Evolutionary conservation across 129 eudicot genomes (phyloP).

Genomic region (Centrapalus pauciflorus): DNA sequence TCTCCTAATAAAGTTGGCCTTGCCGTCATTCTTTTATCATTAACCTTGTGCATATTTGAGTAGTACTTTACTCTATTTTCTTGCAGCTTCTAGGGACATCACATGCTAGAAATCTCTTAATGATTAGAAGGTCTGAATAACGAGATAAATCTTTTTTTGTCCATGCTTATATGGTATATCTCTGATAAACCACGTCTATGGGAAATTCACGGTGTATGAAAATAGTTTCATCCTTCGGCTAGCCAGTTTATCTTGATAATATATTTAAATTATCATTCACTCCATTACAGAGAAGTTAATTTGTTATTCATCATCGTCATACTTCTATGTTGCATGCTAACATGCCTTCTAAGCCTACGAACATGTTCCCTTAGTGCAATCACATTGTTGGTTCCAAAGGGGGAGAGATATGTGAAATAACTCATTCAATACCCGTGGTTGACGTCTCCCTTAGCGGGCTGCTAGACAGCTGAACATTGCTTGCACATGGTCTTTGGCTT

Average conservation of each 20-base stretch:
- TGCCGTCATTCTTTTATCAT: too few species aligned
- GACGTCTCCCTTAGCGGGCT: too few species aligned
- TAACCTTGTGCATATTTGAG: background rate
- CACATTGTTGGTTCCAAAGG: too few species aligned
- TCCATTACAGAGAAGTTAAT: background rate
- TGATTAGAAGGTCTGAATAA: background rate
- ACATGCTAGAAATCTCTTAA: background rate
- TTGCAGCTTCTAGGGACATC: background rate
- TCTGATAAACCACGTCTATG: background rate
- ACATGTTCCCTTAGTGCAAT: too few species aligned
- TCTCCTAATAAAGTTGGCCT: too few species aligned
- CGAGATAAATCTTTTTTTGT: background rate
- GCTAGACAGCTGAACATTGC: too few species aligned
- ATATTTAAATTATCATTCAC: background rate
- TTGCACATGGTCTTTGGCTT: too few species aligned
- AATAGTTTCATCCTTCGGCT: conserved; percentile 4
- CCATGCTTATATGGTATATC: background rate
- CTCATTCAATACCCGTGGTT: too few species aligned
- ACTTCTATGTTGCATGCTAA: background rate
- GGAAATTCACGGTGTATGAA: conserved; percentile 5
- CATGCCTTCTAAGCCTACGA: too few species aligned
- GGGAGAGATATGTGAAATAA: too few species aligned
- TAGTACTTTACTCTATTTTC: background rate
- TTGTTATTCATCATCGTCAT: background rate
- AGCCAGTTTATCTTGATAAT: conserved; percentile 4